Percentiles rank a stretch among this genome's conserved stretches.
Conservation (phyloP, 805 yeast species). For the Candida michaelii region DNA sequence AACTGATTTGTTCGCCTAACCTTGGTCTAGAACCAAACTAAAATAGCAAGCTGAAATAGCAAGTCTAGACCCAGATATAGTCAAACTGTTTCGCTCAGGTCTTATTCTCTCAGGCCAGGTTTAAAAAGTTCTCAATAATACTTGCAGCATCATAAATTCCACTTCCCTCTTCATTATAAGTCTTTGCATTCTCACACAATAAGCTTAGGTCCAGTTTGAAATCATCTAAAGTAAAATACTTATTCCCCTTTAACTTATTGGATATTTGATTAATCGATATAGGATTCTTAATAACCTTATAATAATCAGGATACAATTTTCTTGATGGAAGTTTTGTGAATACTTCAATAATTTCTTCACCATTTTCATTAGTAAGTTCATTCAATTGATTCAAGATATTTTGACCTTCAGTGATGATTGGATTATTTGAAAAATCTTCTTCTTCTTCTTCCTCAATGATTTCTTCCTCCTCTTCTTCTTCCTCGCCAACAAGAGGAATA, state of each 20-base stretch:
- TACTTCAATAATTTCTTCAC: constrained; percentile 34
- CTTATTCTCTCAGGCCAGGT: neutral
- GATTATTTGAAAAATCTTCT: constrained; percentile 18
- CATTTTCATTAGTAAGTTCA: constrained; percentile 44
- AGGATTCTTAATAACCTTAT: constrained; percentile 58
- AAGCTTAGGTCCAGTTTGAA: constrained; percentile 61
- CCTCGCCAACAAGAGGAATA: constrained; percentile 15
- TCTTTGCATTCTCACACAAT: constrained; percentile 68
- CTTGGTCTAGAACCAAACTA: too few relatives aligned
- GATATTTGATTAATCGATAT: constrained; percentile 56
- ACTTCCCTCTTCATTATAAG: constrained; percentile 71
- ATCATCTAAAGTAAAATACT: constrained; percentile 40
- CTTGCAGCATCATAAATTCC: constrained; percentile 61
- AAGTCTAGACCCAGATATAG: too few relatives aligned
- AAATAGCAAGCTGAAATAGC: too few relatives aligned
- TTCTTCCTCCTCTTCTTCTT: constrained; percentile 13
- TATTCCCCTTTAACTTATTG: constrained; percentile 45
- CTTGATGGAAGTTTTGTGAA: constrained; percentile 73
- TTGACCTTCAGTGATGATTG: constrained; percentile 24
- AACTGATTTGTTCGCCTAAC: too few relatives aligned
- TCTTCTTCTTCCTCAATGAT: constrained; percentile 18
- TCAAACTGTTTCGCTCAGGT: too few relatives aligned
- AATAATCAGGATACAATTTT: constrained; percentile 83
- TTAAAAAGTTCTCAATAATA: constrained; percentile 38
- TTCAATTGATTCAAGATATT: constrained; percentile 44